Conservation (phyloP, 1,284 basidiomycete genomes). For the Leccinum brunneo-olivaceum region DNA sequence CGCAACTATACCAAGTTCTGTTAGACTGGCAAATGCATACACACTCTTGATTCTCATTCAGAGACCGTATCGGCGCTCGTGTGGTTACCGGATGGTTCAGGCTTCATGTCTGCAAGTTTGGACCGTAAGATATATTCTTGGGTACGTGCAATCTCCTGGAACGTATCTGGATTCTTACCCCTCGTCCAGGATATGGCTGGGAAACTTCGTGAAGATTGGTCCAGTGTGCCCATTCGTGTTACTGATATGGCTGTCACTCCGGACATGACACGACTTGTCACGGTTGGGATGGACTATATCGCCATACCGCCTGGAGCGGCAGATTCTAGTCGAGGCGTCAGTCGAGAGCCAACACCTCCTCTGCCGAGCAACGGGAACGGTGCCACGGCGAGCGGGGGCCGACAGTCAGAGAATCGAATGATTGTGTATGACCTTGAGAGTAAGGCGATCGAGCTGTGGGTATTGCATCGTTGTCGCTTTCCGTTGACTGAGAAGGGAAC, state of each 20-base stretch:
- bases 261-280: conserved; percentile 77
- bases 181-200: conserved; percentile 64
- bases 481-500: conserved; percentile 13
- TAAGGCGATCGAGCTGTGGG: conserved; percentile 58
- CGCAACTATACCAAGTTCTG: conserved; percentile 1
- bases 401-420: conserved; percentile 53
- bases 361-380: conserved; percentile 34
- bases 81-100: conserved; percentile 85
- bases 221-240: conserved; percentile 74
- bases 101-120: conserved; percentile 87
- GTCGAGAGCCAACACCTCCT: conserved; percentile 35
- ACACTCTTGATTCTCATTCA: conserved; percentile 63
- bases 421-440: conserved; percentile 71
- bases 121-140: conserved; percentile 87
- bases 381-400: conserved; percentile 32
- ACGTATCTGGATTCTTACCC: conserved; percentile 12
- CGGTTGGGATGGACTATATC: conserved; percentile 64
- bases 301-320: conserved; percentile 26
- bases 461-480: conserved; percentile 17
- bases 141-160: conserved; percentile 44
- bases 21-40: conserved; percentile 65
- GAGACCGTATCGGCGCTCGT: conserved; percentile 84
- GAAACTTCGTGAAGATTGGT: conserved; percentile 63
- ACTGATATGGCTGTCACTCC: conserved; percentile 85
- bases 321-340: conserved; percentile 24